Base-by-base conservation (phyloP, 331 rosid genomes). In the Dryas integrifolia region DNA sequence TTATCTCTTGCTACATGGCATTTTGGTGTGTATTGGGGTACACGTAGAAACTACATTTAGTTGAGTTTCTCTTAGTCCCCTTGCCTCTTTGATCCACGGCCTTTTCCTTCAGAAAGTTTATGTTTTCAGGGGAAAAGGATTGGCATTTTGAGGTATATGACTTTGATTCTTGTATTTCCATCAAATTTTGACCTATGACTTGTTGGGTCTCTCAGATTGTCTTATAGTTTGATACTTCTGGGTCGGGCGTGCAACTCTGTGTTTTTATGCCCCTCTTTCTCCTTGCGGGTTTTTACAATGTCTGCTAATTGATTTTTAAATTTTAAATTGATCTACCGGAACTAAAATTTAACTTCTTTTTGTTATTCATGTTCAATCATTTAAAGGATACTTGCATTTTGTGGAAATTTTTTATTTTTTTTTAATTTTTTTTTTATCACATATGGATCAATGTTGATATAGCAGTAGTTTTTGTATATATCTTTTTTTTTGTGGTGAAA, bases 111-210 rank as follows among this genome's bases (percentile, higher is more conserved):
- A 9, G 62, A 77, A 67, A 55, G 63, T 62, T 58, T 35, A 24
- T 44, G 53, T 66, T 74, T 80, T 69, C 44, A 39, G 55, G 48
- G 40, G 30, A 45, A 53, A 69, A 47, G 71, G 63, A 72, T 73
- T 18, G 49, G 43, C 76, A 77, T 72, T 72, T 81, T 81, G 76
- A 76, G 81, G 82, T 81, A 68, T 39, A 53, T 52, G 57, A 58
- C 49, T 48, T 65, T 3, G 35, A 14, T 60, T 65, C 57, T 56
- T 69, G 73, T 65, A 10, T 45, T 75, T 65, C 13, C 12, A 38
- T 16, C 9, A 9, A 71, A 21, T 59, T 51, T 75, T 70, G 45
- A 52, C 53, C 72, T 21, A 52, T 18, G 44, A 41, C 21, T 71
- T 47, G 61, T 59, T 73, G 24, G 49, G 65, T 45, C 35, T 58